A percentile compares a stretch with the other conserved stretches of the same genome.
phyloP scores from a whole-genome alignment of 768 basidiomycete genomes.

The Termitomyces sp. region DNA sequence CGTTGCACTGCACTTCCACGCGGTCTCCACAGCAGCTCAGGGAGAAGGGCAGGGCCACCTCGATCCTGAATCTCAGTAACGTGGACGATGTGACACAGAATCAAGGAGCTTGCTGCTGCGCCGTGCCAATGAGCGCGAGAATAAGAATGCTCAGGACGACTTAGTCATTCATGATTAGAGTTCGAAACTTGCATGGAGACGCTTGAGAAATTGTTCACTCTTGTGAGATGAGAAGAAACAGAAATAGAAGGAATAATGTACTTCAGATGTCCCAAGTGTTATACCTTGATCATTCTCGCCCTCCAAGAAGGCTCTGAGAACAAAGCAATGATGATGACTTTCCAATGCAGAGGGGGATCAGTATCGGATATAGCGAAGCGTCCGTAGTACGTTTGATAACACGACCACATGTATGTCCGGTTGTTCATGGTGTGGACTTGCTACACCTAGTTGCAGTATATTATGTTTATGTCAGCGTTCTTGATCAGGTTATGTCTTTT shows the following conservation, averaged over 20 bases:
- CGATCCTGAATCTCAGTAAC: conserved; percentile 41
- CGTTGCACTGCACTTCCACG: conserved; percentile 53
- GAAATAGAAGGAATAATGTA: background rate
- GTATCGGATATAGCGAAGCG: too few relatives aligned
- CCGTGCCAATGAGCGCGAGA: conserved; percentile 56
- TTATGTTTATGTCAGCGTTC: background rate
- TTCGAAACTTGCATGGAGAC: background rate
- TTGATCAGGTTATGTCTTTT: background rate
- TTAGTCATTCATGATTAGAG: conserved; percentile 43
- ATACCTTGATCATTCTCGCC: background rate
- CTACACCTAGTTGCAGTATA: background rate
- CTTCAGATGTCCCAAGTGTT: background rate
- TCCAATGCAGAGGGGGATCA: too few relatives aligned
- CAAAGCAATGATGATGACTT: too few relatives aligned
- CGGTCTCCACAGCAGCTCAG: conserved; percentile 45
- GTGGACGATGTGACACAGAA: conserved; percentile 26
- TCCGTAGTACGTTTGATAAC: too few relatives aligned
- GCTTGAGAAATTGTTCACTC: background rate
- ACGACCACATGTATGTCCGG: too few relatives aligned
- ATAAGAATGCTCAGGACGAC: conserved; percentile 64
- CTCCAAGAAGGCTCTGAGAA: too few relatives aligned
- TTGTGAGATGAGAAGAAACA: background rate
- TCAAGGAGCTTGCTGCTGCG: conserved; percentile 33
- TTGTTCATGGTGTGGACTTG: too few relatives aligned
- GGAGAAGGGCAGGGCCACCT: conserved; percentile 52